Base-by-base conservation (phyloP, 2,329 filamentous ascomycete species). In the Pseudogymnoascus pannorum region DNA sequence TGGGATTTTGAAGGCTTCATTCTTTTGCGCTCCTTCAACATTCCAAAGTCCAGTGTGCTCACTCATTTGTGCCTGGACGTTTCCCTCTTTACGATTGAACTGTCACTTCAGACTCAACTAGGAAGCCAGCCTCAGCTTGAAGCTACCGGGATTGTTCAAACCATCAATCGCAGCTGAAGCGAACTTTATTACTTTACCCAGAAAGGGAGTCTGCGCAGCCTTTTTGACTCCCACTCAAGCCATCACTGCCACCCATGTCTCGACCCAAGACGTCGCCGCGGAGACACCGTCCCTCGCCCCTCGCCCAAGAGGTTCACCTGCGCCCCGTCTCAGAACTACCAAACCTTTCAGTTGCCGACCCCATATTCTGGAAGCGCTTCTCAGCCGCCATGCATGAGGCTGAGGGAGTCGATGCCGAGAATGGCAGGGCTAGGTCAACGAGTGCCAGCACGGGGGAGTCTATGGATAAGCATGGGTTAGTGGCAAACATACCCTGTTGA, bases 321-420 rank as follows among this genome's bases (percentile, higher is more conserved):
- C 61, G 68, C 59, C 66, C 68, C 31, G 36, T 68, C 24, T 68
- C 66, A 11, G 57, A 63, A 63, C 58, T 11, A 20, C 42, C 35
- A 4, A 48, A 57, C 22, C 26, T 42, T 3, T 5, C 59, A 26
- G 38, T 38, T 12, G 26, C 14, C 20, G 71, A 73, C 64, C 70
- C 71, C 1, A 58, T 65, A 38, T 72, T 72, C 60, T 73, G 71
- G 71, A 72, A 71, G 61, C 62, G 70, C 11, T 73, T 73, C 60
- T 70, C 68, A 6, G 64, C 64, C 20, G 70, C 71, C 2, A 66
- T 71, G 1, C 71, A 72, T 44, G 60, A 62, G 48, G 64, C 66
- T 7, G 68, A 71, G 48, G 67, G 65, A 3, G 61, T 54, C 2
- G 69, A 69, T 38, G 26, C 64, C n/a, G 68, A 67, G 60, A 63